Conservation (phyloP, 2,329 filamentous ascomycete species). For the Fusarium algeriense region DNA sequence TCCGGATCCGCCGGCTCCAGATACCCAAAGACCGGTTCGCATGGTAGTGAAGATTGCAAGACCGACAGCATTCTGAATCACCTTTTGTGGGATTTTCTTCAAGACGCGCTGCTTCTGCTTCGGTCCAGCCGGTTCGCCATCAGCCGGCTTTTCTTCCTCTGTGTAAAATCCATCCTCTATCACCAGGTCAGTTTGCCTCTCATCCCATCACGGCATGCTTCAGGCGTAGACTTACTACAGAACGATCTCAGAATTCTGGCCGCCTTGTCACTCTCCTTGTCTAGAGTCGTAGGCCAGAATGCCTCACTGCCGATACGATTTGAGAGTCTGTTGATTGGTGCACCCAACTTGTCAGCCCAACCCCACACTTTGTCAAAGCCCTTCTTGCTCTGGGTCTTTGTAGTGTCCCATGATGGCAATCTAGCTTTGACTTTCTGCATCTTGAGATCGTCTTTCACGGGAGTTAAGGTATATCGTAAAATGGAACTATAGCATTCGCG, state of each 20-base stretch:
- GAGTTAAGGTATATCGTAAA: fast-evolving
- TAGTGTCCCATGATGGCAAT: conserved; percentile 64
- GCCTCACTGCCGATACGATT: conserved; percentile 85
- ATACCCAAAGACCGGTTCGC: conserved; percentile 74
- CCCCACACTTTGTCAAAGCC: conserved; percentile 81
- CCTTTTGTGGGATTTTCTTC: conserved; percentile 66
- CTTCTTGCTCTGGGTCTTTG: conserved; percentile 68
- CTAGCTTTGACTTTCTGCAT: conserved; percentile 54
- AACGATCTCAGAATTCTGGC: conserved; percentile 86
- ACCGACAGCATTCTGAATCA: conserved; percentile 73
- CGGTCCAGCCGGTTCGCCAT: conserved; percentile 47
- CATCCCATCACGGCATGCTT: fast-evolving
- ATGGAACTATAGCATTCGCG: not conserved
- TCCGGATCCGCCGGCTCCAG: conserved; percentile 75
- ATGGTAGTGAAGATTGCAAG: conserved; percentile 79
- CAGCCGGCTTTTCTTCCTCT: conserved; percentile 48
- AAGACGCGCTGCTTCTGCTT: conserved; percentile 60
- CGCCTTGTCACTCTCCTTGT: conserved; percentile 91
- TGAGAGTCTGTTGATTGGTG: conserved; percentile 81
- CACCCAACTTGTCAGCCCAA: conserved; percentile 65
- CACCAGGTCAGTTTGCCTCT: not conserved
- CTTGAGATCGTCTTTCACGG: not conserved
- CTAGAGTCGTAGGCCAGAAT: conserved; percentile 87
- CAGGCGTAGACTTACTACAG: conserved; percentile 71
- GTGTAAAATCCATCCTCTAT: conserved; percentile 66